Evolutionary conservation across 2,329 filamentous ascomycete species (phyloP), one percentile per base, ranked within the genome.

Genomic region (Ilyonectria sp.): DNA sequence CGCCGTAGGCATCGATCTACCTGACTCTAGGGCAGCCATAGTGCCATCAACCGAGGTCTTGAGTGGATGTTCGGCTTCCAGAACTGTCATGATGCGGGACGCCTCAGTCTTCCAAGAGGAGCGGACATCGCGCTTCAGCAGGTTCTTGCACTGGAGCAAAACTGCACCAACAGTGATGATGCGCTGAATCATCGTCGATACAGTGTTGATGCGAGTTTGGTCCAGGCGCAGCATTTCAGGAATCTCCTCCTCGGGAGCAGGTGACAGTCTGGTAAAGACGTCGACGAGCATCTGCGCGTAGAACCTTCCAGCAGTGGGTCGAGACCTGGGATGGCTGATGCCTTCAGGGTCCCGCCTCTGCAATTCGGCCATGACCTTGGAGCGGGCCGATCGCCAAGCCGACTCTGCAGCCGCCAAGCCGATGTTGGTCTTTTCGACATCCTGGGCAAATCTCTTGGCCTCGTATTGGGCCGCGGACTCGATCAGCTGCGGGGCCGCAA

Each of bases 41-140:
- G 88, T 86, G 4, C 89, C 89, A 37, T 91, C 86, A 31, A 90
- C 84, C 4, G 85, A 86, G 15, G 86, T 83, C 47, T 90, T 88
- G 2, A 85, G 73, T 2, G 86, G 82, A 47, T 85, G 79, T 37
- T 86, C 81, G 15, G 84, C 87, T 70, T 92, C 91, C 11, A 95
- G 86, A 1, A 93, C 88, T 1, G 88, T 82, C 83, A 92, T 89
- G 70, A 95, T 89, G n/a, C 93, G 89, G 3, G 85, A 83, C 0
- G 92, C 92, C 79, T 95, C 92, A 26, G 85, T 88, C 79, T 91
- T 93, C 93, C 93, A 96, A 21, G 92, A 90, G 13, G 88, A 88
- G 50, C 93, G 90, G 4, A 94, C 92, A 75, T 95, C 93, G 17
- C 93, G 90, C 81, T 94, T 95, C 35, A 96, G 86, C 8, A 95